A percentile compares a stretch with the other conserved stretches of the same genome.
phyloP scores from a whole-genome alignment of 2,329 filamentous ascomycete species.

The Calonectria honghensis region DNA sequence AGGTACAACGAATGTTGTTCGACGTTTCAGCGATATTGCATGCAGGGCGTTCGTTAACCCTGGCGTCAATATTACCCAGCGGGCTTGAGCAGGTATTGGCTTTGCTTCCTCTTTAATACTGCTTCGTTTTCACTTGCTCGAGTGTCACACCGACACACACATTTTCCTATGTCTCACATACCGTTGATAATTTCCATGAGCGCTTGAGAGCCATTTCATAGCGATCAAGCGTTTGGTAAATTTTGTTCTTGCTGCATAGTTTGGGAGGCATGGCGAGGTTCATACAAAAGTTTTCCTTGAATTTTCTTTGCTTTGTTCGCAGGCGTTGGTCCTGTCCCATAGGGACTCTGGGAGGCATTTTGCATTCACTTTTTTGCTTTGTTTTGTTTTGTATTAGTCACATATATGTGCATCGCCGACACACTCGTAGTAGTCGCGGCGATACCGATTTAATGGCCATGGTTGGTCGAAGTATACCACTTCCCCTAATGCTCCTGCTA shows the following conservation, averaged over 20 bases:
- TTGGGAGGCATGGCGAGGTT: conserved; percentile 61
- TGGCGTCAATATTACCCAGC: conserved; percentile 67
- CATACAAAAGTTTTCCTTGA: conserved; percentile 53
- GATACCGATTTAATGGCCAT: conserved; percentile 50
- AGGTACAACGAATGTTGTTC: conserved; percentile 84
- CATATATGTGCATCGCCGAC: conserved; percentile 44
- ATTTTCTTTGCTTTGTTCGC: conserved; percentile 43
- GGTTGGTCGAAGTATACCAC: conserved; percentile 51
- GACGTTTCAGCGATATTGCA: conserved; percentile 81
- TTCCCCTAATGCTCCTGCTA: conserved; percentile 53
- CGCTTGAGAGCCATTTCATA: conserved; percentile 24
- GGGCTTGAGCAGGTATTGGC: conserved; percentile 40
- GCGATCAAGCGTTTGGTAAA: conserved; percentile 41
- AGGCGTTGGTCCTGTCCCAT: conserved; percentile 51
- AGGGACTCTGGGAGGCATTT: conserved; percentile 45
- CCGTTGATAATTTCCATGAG: conserved; percentile 20
- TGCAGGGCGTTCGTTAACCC: conserved; percentile 75
- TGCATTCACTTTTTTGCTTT: conserved; percentile 47
- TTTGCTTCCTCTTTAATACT: background rate
- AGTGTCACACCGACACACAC: conserved; percentile 29
- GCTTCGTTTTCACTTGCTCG: conserved; percentile 10
- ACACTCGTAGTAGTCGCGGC: conserved; percentile 48
- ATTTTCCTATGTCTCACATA: conserved; percentile 50
- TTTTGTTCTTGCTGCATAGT: conserved; percentile 52
- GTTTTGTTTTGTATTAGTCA: conserved; percentile 35